Evolutionary conservation across 2,329 filamentous ascomycete species (phyloP), one percentile per base, ranked within the genome.

Genomic region (Penicillium psychrosexuale): DNA sequence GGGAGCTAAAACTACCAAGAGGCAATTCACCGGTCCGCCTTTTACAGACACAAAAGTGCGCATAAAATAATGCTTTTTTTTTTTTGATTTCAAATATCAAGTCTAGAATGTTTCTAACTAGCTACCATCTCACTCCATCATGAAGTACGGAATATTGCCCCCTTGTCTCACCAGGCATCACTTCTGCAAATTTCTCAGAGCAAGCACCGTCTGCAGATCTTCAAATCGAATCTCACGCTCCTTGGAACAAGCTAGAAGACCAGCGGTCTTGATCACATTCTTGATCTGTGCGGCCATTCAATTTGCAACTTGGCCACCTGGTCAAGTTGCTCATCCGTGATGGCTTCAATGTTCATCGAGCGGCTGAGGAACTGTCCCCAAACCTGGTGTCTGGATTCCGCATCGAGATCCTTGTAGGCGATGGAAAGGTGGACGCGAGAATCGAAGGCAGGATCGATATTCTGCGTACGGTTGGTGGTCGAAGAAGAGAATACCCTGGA

Each of bases 401-500:
- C 49, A 30, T 70, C 70, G 3, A 79, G 70, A 11, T 78, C 72
- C 2, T 71, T 61, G 60, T 79, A 80, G 8, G 72, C 36, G 8
- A 69, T 46, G 1, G 62, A 64, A 2, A 72, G 51, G 72, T 71
- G 77, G 34, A 80, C 78, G 8, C 78, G 72, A 28, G 73, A 76
- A 51, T 78, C 72, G 47, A 80, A 79, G 0, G 80, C 80, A 52
- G 78, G 77, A 47, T 82, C 80, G 3, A 82, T 73, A 1, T 69
- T 69, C 15, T 78, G 77, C 6, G 79, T 74, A 3, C 78, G 72
- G 66, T 82, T 82, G 8, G 79, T 82, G 0, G 80, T 82, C 4
- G n/a, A 82, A 68, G 65, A 80, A 75, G 34, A 79, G 67, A 45
- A 78, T 76, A 8, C 76, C 77, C 56, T 76, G 62, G 57, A 72